Percentiles rank a stretch among this genome's conserved stretches.
Evolutionary conservation across 164 flowering plant species (phyloP).

Genomic region (Vitis rotundifolia): DNA sequence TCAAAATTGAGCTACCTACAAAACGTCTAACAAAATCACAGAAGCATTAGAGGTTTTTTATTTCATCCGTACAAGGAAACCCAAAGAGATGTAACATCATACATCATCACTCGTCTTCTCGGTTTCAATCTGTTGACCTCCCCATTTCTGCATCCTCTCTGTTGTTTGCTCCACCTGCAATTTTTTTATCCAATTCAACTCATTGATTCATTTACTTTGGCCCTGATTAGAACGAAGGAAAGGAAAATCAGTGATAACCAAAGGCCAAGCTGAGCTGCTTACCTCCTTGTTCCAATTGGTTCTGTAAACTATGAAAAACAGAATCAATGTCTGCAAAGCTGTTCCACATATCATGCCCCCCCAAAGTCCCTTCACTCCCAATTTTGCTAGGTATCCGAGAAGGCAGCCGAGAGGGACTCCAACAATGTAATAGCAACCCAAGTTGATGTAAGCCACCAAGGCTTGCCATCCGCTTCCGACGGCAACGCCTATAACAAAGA

Average conservation of each 20-base stretch:
- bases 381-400: constrained; percentile 42
- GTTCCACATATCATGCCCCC: constrained; percentile 11
- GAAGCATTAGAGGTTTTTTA: too few species aligned
- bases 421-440: constrained; percentile 49
- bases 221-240: too few species aligned
- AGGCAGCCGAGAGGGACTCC: constrained; percentile 55
- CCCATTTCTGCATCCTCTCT: constrained; percentile 12
- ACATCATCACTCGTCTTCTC: too few species aligned
- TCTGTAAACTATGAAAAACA: background rate
- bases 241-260: too few species aligned
- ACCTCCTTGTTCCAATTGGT: constrained; percentile 23
- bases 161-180: constrained; percentile 4
- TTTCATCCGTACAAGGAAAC: too few species aligned
- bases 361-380: constrained; percentile 42
- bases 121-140: background rate
- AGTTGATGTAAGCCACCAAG: constrained; percentile 55
- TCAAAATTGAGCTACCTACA: too few species aligned
- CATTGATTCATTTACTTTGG: too few species aligned
- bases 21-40: too few species aligned
- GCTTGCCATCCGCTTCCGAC: constrained; percentile 74
- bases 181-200: background rate
- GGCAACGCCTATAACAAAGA: constrained; percentile 48
- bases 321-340: constrained; percentile 7
- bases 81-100: too few species aligned
- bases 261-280: background rate